A percentile compares a stretch with the other conserved stretches of the same genome.
phyloP scores from a whole-genome alignment of 2,329 filamentous ascomycete genomes.

The Magnaporthiopsis rhizophila region DNA sequence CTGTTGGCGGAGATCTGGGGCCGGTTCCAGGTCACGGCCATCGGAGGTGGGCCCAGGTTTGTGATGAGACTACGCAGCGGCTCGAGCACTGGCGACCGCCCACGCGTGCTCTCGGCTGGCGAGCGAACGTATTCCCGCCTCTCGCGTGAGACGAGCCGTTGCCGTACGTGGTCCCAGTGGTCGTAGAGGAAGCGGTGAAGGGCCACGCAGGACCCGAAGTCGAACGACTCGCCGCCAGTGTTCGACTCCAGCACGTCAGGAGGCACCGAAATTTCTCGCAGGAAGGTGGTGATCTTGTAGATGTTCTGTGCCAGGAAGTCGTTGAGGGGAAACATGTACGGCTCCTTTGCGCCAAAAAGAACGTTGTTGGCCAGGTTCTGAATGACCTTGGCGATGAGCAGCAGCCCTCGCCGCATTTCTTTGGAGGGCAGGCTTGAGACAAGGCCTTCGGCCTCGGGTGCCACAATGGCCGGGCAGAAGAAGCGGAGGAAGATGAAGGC shows the following conservation, averaged over 20 bases:
- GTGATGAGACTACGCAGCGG: conserved; percentile 54
- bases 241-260: conserved; percentile 36
- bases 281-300: conserved; percentile 57
- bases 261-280: conserved; percentile 57
- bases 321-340: conserved; percentile 65
- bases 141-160: conserved; percentile 54
- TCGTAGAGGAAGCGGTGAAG: conserved; percentile 63
- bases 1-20: conserved; percentile 57
- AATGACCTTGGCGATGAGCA: conserved; percentile 63
- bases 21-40: conserved; percentile 62
- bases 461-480: conserved; percentile 65
- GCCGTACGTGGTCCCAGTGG: conserved; percentile 62
- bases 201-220: conserved; percentile 64
- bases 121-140: conserved; percentile 48
- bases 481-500: conserved; percentile 66
- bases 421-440: conserved; percentile 54
- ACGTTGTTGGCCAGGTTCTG: conserved; percentile 68
- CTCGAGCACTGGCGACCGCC: conserved; percentile 50
- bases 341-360: conserved; percentile 62
- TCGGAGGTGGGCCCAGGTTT: conserved; percentile 57
- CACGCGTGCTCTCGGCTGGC: conserved; percentile 42
- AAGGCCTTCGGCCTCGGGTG: conserved; percentile 60
- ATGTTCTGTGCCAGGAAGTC: conserved; percentile 62
- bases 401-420: conserved; percentile 59
- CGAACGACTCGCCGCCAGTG: conserved; percentile 44